Percentiles rank a stretch among this genome's conserved stretches.
These are phyloP conservation scores for Lecanicillium sp. DNA, from an alignment of 2,329 filamentous ascomycete genomes.

Conservation along the genomic window DNA sequence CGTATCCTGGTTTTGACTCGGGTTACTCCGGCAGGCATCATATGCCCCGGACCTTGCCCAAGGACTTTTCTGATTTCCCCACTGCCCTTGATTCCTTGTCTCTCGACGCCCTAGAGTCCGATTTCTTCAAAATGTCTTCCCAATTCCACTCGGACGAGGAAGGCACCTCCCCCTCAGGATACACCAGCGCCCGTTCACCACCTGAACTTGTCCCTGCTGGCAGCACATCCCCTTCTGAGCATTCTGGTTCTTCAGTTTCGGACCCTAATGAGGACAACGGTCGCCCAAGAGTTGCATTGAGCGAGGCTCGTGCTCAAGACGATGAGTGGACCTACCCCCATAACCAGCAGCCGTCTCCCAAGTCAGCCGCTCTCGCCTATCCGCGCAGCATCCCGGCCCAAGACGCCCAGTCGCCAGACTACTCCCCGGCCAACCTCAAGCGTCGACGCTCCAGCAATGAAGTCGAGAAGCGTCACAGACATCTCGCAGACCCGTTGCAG, in stretches of 20 bases:
- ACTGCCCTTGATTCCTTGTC: slow-evolving; percentile 24
- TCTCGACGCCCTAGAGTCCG: slow-evolving; percentile 20
- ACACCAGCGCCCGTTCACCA: slow-evolving; percentile 26
- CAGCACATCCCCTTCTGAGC: slow-evolving; percentile 31
- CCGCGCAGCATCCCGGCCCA: slow-evolving; percentile 23
- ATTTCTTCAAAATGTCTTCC: slow-evolving; percentile 26
- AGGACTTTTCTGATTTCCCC: slow-evolving; percentile 26
- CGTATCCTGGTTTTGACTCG: slow-evolving; percentile 15
- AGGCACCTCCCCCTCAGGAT: slow-evolving; percentile 23
- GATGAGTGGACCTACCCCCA: slow-evolving; percentile 33
- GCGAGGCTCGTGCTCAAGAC: slow-evolving; percentile 27
- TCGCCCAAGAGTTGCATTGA: slow-evolving; percentile 21
- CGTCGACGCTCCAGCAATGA: slow-evolving; percentile 25
- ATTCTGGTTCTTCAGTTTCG: slow-evolving; percentile 24
- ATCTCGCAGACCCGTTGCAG: slow-evolving; percentile 31
- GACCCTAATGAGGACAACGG: slow-evolving; percentile 23
- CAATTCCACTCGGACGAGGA: slow-evolving; percentile 24
- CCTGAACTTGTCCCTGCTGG: slow-evolving; percentile 28
- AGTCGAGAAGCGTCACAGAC: slow-evolving; percentile 26
- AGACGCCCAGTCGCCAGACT: slow-evolving; percentile 15
- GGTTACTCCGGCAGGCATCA: slow-evolving; percentile 19
- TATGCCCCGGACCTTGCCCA: slow-evolving; percentile 19
- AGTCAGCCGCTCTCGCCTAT: slow-evolving; percentile 21
- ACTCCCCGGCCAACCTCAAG: slow-evolving; percentile 22
- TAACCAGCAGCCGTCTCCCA: slow-evolving; percentile 18